A percentile compares a stretch with the other conserved stretches of the same genome.
These are phyloP conservation scores for Coemansia sp. DNA, from an alignment of 192 early-diverging fungal genomes.

Conservation along the genomic window DNA sequence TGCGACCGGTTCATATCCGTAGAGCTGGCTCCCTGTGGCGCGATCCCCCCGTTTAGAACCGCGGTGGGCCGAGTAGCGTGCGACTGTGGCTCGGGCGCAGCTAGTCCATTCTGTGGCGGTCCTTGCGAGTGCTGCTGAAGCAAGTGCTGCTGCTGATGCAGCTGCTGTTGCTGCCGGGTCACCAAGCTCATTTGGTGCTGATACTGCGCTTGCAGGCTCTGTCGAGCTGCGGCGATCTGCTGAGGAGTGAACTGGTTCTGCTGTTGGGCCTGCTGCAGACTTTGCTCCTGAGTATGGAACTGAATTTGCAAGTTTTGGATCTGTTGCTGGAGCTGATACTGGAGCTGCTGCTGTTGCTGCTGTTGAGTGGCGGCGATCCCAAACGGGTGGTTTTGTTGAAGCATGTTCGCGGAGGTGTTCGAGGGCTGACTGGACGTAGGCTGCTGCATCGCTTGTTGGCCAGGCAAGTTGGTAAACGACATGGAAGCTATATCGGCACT, in stretches of 20 bases:
- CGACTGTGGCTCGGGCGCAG: not conserved
- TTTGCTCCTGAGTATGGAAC: constrained; percentile 17
- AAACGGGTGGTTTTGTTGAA: constrained; percentile 28
- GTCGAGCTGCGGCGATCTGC: constrained; percentile 35
- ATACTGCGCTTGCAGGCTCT: constrained; percentile 22
- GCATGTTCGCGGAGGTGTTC: constrained; percentile 17
- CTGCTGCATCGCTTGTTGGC: constrained; percentile 27
- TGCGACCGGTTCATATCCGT: not conserved
- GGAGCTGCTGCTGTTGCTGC: constrained; percentile 19
- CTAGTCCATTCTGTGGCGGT: constrained; percentile 5
- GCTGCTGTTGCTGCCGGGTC: constrained; percentile 18
- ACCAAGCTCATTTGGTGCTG: constrained; percentile 21
- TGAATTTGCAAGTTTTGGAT: constrained; percentile 19
- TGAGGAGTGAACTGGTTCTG: constrained; percentile 19
- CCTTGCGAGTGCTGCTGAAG: constrained; percentile 14
- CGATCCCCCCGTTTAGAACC: not conserved
- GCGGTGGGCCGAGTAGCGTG: not conserved
- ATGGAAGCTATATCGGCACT: constrained; percentile 44
- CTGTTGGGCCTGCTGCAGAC: constrained; percentile 10
- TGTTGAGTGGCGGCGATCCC: constrained; percentile 10
- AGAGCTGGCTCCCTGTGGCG: not conserved
- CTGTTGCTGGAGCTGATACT: constrained; percentile 19
- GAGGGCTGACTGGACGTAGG: constrained; percentile 18
- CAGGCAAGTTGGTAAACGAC: constrained; percentile 45
- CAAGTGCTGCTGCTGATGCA: constrained; percentile 6